A percentile compares a stretch with the other conserved stretches of the same genome.
These are phyloP conservation scores for Ophiosphaerella narmari DNA, from an alignment of 2,329 filamentous ascomycete genomes.

Conservation along the genomic window DNA sequence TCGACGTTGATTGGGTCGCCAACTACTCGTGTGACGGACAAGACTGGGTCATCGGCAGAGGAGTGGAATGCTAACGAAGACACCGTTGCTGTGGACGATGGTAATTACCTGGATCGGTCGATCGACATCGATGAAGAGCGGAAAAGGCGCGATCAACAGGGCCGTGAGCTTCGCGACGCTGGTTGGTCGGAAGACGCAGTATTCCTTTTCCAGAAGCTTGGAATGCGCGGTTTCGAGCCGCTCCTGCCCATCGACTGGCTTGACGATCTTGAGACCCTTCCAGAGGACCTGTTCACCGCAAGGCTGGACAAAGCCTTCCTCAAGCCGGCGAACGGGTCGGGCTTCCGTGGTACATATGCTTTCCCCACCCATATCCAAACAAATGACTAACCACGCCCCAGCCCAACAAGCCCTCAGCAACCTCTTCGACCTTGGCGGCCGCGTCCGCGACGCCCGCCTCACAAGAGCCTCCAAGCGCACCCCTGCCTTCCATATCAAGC, in stretches of 20 bases:
- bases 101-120: constrained; percentile 28
- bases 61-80: constrained; percentile 45
- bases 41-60: constrained; percentile 16
- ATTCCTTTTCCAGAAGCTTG: constrained; percentile 58
- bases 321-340: constrained; percentile 46
- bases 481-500: constrained; percentile 47
- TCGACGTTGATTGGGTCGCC: constrained; percentile 32
- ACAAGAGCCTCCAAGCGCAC: constrained; percentile 43
- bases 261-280: constrained; percentile 59
- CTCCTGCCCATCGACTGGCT: constrained; percentile 58
- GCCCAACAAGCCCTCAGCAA: constrained; percentile 57
- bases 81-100: constrained; percentile 42
- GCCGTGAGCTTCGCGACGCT: constrained; percentile 43
- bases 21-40: constrained; percentile 5
- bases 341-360: constrained; percentile 51
- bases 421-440: constrained; percentile 57
- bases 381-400: constrained; percentile 22
- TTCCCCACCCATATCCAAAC: background rate
- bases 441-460: constrained; percentile 56
- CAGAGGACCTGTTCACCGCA: constrained; percentile 56
- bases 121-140: constrained; percentile 31
- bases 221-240: constrained; percentile 61
- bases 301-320: constrained; percentile 53
- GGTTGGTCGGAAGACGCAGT: constrained; percentile 59
- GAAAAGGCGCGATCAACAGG: constrained; percentile 30